These are phyloP conservation scores for Circinella minor DNA, from an alignment of 371 early-diverging fungal species.

Conservation along the genomic window DNA sequence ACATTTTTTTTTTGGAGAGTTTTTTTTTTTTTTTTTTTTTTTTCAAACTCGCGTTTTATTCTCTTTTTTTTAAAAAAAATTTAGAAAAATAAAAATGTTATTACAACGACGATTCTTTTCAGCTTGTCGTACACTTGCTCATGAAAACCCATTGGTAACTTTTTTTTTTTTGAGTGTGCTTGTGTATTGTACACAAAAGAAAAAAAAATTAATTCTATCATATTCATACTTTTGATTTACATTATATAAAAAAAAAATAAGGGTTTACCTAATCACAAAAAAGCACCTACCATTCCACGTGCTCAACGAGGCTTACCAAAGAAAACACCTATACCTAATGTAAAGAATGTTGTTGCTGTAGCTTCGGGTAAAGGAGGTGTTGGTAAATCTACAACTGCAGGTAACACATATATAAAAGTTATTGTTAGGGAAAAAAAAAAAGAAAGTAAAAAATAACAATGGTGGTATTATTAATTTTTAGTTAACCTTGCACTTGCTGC, in stretches of 20 bases:
- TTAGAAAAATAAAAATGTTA: background rate
- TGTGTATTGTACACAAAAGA: background rate
- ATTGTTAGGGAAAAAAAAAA: too few relatives aligned
- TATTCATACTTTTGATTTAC: background rate
- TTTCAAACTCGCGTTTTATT: too few relatives aligned
- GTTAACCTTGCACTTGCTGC: conserved; percentile 84
- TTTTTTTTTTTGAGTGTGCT: background rate
- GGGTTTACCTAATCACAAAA: conserved; percentile 41
- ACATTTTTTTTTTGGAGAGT: background rate
- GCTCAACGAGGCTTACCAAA: conserved; percentile 72
- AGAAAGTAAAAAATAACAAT: too few relatives aligned
- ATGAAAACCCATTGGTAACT: conserved; percentile 68
- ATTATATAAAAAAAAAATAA: conserved; percentile 7
- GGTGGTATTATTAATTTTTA: conserved; percentile 20
- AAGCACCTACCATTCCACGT: conserved; percentile 53
- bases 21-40: too few relatives aligned
- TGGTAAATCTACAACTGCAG: conserved; percentile 88
- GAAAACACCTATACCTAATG: conserved; percentile 67
- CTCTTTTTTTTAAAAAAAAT: background rate
- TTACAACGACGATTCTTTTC: conserved; percentile 43
- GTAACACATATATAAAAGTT: conserved; percentile 35
- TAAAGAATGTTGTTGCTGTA: conserved; percentile 78
- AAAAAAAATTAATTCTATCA: too few relatives aligned
- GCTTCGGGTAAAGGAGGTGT: conserved; percentile 92
- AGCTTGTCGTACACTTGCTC: conserved; percentile 35